Conservation (phyloP, 2,329 filamentous ascomycete species). For the Biscogniauxia marginata region DNA sequence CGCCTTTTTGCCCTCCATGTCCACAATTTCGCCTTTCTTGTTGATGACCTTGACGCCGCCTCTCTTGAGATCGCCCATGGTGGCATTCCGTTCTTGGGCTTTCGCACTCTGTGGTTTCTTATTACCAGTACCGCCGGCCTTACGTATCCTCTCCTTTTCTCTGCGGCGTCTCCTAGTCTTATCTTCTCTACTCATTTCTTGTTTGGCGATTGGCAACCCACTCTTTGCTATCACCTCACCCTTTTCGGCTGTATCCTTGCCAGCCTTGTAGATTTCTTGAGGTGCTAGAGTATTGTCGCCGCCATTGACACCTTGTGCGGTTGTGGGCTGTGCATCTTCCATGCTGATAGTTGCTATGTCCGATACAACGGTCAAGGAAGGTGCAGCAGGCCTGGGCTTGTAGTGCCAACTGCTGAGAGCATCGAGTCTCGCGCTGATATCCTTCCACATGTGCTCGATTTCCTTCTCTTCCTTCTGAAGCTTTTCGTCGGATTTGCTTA, state of each 20-base stretch:
- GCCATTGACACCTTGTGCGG: constrained; percentile 69
- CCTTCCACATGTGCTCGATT: constrained; percentile 79
- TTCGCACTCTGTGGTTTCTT: constrained; percentile 57
- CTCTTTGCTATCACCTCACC: constrained; percentile 75
- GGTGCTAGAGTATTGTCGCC: constrained; percentile 78
- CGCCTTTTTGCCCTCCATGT: constrained; percentile 79
- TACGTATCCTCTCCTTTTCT: constrained; percentile 81
- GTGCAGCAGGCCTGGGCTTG: constrained; percentile 80
- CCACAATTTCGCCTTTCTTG: constrained; percentile 79
- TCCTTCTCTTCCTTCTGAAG: constrained; percentile 78
- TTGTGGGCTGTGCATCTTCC: constrained; percentile 91
- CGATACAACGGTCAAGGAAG: constrained; percentile 80
- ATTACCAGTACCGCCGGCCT: constrained; percentile 53
- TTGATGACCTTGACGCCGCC: constrained; percentile 91
- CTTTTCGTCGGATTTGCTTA: constrained; percentile 81
- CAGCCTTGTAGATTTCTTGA: constrained; percentile 89
- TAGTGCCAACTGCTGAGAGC: constrained; percentile 92
- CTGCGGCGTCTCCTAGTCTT: constrained; percentile 73
- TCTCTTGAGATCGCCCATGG: constrained; percentile 49
- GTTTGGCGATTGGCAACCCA: constrained; percentile 73
- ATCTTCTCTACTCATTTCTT: constrained; percentile 87
- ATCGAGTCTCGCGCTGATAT: constrained; percentile 77
- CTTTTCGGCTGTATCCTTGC: constrained; percentile 59
- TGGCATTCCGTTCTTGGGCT: constrained; percentile 51
- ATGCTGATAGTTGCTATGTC: constrained; percentile 91